Base-by-base conservation (phyloP, 768 basidiomycete species). In the Termitomyces sp. region DNA sequence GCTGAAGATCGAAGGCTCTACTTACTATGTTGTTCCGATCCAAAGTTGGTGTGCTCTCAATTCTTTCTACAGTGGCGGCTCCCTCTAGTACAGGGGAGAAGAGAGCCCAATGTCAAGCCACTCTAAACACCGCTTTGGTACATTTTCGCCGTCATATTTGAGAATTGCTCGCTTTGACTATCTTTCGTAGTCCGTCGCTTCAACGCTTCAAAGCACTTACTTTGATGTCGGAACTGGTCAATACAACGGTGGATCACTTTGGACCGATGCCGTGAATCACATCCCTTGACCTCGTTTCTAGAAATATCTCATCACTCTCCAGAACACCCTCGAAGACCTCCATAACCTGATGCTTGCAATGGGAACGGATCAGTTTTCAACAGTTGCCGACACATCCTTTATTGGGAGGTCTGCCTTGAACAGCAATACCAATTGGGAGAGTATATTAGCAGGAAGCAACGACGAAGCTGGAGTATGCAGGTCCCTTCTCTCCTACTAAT, bases 261-360 rank as follows among this genome's bases (percentile, higher is more conserved):
- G 81, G 82, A 83, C 81, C 1, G 79, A 83, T 61, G 76, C 79
- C 4, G 81, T 82, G 56, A n/a, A 74, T 21, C n/a, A 12, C 50
- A 44, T 30, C 17, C 28, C 9, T 21, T 12, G 15, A 40, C 30
- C 28, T 28, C 15, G 9, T 37, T 31, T 40, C 14, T 35, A 44
- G 19, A 38, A 19, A 26, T 53, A 15, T 42, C 26, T 41, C 30
- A 26, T 43, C 35, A 10, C 6, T 31, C 31, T 8, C 14, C 47
- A 83, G 82, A 84, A 83, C 60, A 73, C 81, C 5, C 60, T 82
- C 31, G 82, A 83, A 62, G 81, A 83, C 60, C 64, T 83, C 14
- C 79, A 83, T 60, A 83, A 81, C 65, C 67, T 83, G 51, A 83
- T 83, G 82, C 73, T 83, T 12, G 76, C 74, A 12, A 76, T 76